Evolutionary conservation across 768 basidiomycete genomes (phyloP).

Genomic region (Lactarius quietus): DNA sequence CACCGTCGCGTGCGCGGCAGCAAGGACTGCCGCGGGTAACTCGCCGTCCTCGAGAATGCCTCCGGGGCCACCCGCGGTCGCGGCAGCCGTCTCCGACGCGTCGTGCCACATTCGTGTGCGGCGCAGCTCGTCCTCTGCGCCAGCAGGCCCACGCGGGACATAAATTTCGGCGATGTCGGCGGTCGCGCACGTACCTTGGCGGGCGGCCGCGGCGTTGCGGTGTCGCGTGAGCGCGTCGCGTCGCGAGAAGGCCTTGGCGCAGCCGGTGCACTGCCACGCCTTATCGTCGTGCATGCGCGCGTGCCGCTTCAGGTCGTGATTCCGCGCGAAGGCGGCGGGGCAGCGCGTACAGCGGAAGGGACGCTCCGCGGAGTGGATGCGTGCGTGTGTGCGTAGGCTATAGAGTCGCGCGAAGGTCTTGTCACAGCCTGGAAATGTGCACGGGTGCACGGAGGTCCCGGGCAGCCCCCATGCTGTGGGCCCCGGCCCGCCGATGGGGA

Average conservation of each 20-base stretch:
- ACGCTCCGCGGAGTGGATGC: constrained; percentile 58
- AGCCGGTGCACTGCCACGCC: constrained; percentile 71
- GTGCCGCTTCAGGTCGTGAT: constrained; percentile 81
- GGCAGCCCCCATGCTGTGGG: constrained; percentile 33
- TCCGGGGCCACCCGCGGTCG: background rate
- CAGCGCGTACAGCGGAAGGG: constrained; percentile 63
- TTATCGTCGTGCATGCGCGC: constrained; percentile 65
- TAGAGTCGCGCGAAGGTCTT: constrained; percentile 70
- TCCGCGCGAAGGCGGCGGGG: constrained; percentile 72
- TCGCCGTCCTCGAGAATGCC: constrained; percentile 26
- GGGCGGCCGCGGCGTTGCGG: constrained; percentile 52
- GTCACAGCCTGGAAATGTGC: constrained; percentile 57
- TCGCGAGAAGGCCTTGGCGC: constrained; percentile 70
- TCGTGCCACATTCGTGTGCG: constrained; percentile 68
- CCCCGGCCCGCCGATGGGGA: constrained; percentile 51
- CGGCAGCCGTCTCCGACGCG: constrained; percentile 43
- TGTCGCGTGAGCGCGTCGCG: constrained; percentile 78
- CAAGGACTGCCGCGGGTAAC: constrained; percentile 19
- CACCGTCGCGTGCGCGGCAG: constrained; percentile 24
- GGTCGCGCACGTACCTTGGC: constrained; percentile 49
- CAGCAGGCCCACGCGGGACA: constrained; percentile 44
- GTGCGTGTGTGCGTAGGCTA: constrained; percentile 67
- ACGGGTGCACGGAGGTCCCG: constrained; percentile 77
- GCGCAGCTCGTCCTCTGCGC: constrained; percentile 41
- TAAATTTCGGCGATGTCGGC: constrained; percentile 55